These are phyloP conservation scores for Geranium rotundifolium DNA, from an alignment of 345 rosid genomes.

Conservation along the genomic window DNA sequence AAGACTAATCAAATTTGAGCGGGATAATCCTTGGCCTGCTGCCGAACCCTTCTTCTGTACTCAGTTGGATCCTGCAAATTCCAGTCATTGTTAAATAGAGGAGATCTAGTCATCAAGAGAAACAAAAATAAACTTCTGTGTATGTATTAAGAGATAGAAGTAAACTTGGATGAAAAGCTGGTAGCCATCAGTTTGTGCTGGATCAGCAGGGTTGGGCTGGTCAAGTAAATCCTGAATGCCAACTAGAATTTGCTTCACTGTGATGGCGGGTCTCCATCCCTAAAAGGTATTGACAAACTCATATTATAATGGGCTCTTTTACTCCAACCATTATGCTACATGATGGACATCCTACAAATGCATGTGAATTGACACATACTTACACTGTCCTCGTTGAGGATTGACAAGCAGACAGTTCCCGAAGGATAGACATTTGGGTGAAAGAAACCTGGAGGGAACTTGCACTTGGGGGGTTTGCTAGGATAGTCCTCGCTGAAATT, in stretches of 20 bases:
- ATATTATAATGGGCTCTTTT: too few species aligned
- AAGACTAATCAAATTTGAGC: too few species aligned
- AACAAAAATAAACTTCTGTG: neutral
- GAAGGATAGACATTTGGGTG: slow-evolving; percentile 92
- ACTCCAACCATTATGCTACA: too few species aligned
- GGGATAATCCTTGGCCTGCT: slow-evolving; percentile 90
- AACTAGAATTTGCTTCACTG: slow-evolving; percentile 83
- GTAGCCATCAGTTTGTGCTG: slow-evolving; percentile 88
- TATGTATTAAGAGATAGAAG: neutral
- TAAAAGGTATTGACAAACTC: slow-evolving; percentile 3
- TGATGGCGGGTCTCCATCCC: slow-evolving; percentile 97
- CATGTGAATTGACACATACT: slow-evolving; percentile 12
- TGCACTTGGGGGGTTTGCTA: slow-evolving; percentile 87
- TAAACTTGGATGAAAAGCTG: slow-evolving; percentile 82
- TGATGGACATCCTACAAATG: too few species aligned
- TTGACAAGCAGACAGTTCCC: slow-evolving; percentile 83
- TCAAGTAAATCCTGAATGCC: slow-evolving; percentile 87
- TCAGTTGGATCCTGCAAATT: slow-evolving; percentile 70
- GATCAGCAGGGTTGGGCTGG: slow-evolving; percentile 77
- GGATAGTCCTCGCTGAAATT: slow-evolving; percentile 84
- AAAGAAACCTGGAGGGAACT: slow-evolving; percentile 70
- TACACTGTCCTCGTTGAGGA: slow-evolving; percentile 80
- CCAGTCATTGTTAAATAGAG: too few species aligned
- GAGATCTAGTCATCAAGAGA: too few species aligned
- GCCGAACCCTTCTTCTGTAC: slow-evolving; percentile 78